Evolutionary conservation across 257 asterid genomes (phyloP).

Genomic region (Primulina eburnea): DNA sequence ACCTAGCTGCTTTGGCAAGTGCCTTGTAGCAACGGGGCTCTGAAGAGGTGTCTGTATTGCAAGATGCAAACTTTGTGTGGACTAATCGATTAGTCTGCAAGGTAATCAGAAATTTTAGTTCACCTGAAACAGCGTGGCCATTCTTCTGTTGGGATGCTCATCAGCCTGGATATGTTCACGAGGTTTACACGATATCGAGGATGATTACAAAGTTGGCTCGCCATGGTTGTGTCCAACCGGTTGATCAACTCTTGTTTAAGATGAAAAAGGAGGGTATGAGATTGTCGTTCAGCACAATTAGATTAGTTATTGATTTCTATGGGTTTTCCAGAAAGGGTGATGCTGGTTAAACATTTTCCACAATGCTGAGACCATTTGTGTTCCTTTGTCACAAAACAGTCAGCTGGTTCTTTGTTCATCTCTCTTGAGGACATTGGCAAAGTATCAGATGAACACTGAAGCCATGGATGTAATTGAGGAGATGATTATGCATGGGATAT

Average conservation of each 20-base stretch:
- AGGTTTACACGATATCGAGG: conserved; percentile 75
- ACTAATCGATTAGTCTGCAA: conserved; percentile 82
- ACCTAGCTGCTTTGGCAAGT: conserved; percentile 80
- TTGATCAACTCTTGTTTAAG: conserved; percentile 68
- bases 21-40: conserved; percentile 64
- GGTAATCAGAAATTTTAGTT: conserved; percentile 56
- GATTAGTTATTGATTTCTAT: no score
- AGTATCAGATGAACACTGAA: no score
- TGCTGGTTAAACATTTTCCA: no score
- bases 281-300: conserved; percentile 48
- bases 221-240: conserved; percentile 55
- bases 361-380: no score
- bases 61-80: conserved; percentile 70
- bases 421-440: no score
- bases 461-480: no score
- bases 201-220: conserved; percentile 79
- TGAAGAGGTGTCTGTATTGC: conserved; percentile 59
- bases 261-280: conserved; percentile 55
- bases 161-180: conserved; percentile 79
- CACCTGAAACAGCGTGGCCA: conserved; percentile 77
- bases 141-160: conserved; percentile 85
- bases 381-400: no score
- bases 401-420: no score
- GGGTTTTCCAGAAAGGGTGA: no score
- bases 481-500: no score